A percentile compares a stretch with the other conserved stretches of the same genome.
Evolutionary conservation across 768 basidiomycete genomes (phyloP).

Genomic region (Lactarius hatsudake): DNA sequence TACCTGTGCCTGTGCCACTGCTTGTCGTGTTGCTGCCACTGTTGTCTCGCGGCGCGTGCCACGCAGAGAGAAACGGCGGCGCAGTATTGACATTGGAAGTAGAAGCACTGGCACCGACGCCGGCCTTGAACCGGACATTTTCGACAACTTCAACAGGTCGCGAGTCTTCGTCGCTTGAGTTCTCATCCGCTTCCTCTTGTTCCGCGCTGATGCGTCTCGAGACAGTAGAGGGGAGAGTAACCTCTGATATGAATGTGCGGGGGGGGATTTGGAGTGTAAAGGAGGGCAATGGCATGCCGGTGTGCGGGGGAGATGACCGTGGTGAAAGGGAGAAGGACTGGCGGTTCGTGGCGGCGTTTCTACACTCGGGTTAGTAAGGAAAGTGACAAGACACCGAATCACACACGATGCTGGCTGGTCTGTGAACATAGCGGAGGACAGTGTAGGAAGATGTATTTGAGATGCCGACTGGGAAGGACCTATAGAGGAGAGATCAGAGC

Average conservation of each 20-base stretch:
- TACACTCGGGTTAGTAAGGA: constrained; percentile 3
- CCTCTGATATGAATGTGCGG: constrained; percentile 51
- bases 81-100: neutral
- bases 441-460: constrained; percentile 41
- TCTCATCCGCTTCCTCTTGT: constrained; percentile 24
- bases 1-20: constrained; percentile 24
- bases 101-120: neutral
- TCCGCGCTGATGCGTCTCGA: constrained; percentile 28
- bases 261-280: constrained; percentile 44
- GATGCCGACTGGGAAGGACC: constrained; percentile 78
- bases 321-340: constrained; percentile 23
- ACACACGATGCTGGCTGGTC: constrained; percentile 20
- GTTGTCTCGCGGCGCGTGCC: constrained; percentile 1
- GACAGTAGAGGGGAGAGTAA: constrained; percentile 35
- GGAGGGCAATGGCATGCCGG: constrained; percentile 20
- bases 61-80: constrained; percentile 14
- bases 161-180: constrained; percentile 21
- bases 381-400: neutral
- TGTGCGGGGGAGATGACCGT: constrained; percentile 23
- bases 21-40: constrained; percentile 22
- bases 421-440: constrained; percentile 18
- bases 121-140: constrained; percentile 21
- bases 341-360: constrained; percentile 9
- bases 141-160: constrained; percentile 25
- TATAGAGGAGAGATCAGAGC: constrained; percentile 61